Evolutionary conservation across 2,329 filamentous ascomycete species (phyloP), one percentile per base, ranked within the genome.

Genomic region (Pseudopithomyces chartarum): DNA sequence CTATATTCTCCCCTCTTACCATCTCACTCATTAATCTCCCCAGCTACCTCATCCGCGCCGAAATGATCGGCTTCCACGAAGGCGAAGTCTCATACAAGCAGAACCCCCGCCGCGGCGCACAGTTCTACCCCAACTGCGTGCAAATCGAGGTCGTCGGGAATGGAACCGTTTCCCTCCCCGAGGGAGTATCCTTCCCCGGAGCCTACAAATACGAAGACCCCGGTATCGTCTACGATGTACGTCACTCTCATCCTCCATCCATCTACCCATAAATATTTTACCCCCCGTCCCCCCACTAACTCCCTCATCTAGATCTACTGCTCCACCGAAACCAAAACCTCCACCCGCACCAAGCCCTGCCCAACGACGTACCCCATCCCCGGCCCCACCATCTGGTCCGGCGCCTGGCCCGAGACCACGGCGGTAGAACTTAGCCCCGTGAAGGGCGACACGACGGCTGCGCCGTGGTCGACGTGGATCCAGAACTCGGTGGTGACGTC

Each of bases 51-150:
- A 65, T 79, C 55, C 73, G 78, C 29, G 71, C 72, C 15, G 77
- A 80, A 62, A 76, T 80, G 62, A 77, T 80, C 50, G 77, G 74
- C n/a, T 68, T 79, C 23, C 77, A 80, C 44, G 75, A 78, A 56
- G 72, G 68, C 39, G 65, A 68, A 55, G 57, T 66, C 43, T 62
- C 68, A 11, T 73, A 69, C 52, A 68, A 66, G 36, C 51, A 59
- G 17, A 69, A 70, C 32, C 63, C 67, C 1, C 57, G 56, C 10
- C 60, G 68, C 17, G 69, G 69, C 29, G 75, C 77, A 17, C 78
- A 79, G 57, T 75, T 80, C 52, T 80, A 80, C 54, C 74, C 76
- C 48, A 74, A 76, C 57, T 79, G 76, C 62, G 70, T 78, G 26
- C 76, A 79, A 55, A 68, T 79, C 36, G 70, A 73, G 46, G 73